Evolutionary conservation across 1,284 basidiomycete genomes (phyloP), one percentile per base, ranked within the genome.

Genomic region (Trichosporon coremiiforme): DNA sequence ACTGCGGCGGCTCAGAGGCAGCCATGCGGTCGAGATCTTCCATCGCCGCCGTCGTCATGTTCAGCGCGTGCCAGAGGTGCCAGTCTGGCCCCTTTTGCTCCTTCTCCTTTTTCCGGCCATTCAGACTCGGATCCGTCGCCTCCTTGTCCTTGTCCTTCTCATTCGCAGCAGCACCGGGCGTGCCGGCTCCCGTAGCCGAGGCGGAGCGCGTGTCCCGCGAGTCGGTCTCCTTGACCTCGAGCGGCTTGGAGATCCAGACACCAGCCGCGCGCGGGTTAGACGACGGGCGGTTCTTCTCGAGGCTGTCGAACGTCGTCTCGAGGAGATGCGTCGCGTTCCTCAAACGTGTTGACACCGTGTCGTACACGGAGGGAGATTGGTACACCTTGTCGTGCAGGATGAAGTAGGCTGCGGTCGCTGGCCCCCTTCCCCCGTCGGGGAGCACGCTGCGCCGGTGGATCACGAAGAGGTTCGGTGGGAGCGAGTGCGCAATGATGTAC

Each of bases 321-420:
- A 83, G 72, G 4, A 83, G 75, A 36, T 73, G n/a, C 20, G 68
- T 67, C n/a, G 70, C 73, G 64, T 74, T 74, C 38, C 33, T 76
- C 69, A 82, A 71, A 20, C 79, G 71, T 36, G 73, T 75, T 13
- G 75, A 65, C 29, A 79, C 74, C 1, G 79, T 73, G 38, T 79
- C 77, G 66, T 77, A 78, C 36, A 83, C 64, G 8, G 75, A 76
- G 1, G 81, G 81, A 38, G 76, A 73, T 62, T 78, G 77, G 74
- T 83, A 83, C 31, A 83, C 71, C 74, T 75, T 79, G 13, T 78
- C 79, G 8, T 80, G 73, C 25, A 83, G 66, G 57, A 83, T 78
- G 65, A 81, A 81, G 73, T 78, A 83, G 2, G 75, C 73, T 25
- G 75, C 79, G 1, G 73, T 75, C 4, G 78, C 76, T 7, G 69